Percentiles rank a stretch among this genome's conserved stretches.
Evolutionary conservation across 306 rosid genomes (phyloP).

Genomic region (Malus orientalis): DNA sequence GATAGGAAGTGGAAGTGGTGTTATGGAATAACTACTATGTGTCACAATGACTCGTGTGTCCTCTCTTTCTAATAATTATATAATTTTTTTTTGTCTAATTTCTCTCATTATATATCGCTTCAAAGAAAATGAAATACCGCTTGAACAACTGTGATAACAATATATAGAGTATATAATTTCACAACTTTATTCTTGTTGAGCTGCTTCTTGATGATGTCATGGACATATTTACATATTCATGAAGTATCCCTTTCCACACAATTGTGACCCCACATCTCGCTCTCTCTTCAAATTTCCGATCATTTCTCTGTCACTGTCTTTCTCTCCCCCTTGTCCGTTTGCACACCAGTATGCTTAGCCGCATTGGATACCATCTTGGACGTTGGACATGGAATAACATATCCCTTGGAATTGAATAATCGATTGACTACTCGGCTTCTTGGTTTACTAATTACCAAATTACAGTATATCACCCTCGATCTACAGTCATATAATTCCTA

Average conservation of each 20-base stretch:
- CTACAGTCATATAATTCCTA: too few relatives aligned
- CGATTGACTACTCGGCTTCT: not conserved
- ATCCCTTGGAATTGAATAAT: not conserved
- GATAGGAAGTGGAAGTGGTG: too few relatives aligned
- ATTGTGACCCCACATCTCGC: not conserved
- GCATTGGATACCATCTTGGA: constrained; percentile 20
- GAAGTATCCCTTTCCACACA: not conserved
- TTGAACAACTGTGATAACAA: too few relatives aligned
- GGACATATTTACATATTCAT: not conserved
- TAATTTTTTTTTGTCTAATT: too few relatives aligned
- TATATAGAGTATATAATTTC: not conserved
- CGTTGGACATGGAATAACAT: not conserved
- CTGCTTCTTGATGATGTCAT: not conserved
- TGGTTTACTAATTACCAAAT: too few relatives aligned
- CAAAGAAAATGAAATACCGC: too few relatives aligned
- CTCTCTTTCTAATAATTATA: too few relatives aligned
- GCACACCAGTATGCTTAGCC: not conserved
- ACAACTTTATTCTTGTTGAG: not conserved
- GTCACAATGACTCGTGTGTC: too few relatives aligned
- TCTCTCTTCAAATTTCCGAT: not conserved
- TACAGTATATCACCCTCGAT: too few relatives aligned
- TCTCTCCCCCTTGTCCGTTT: constrained; percentile 7
- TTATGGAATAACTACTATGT: too few relatives aligned
- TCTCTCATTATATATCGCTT: too few relatives aligned
- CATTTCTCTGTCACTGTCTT: not conserved